Evolutionary conservation across 176 grass and related monocot genomes (phyloP).

Genomic region (sorghum (Sorghum bicolor)): Sorghum_bicolor_NCBIv3 NC_012873.2:63406001-63406500

Average conservation of each 20-base stretch:
- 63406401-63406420: slow-evolving; percentile 61
- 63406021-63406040: slow-evolving; percentile 26
- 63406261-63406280: slow-evolving; percentile 20
- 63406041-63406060: background rate
- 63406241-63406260: slow-evolving; percentile 52
- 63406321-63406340: background rate
- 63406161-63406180: slow-evolving; percentile 40
- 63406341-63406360: slow-evolving; percentile 22
- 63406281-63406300: background rate
- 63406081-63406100: slow-evolving; percentile 22
- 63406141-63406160: background rate
- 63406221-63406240: slow-evolving; percentile 50
- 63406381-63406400: slow-evolving; percentile 79
- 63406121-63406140: background rate
- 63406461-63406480: background rate
- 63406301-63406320: background rate
- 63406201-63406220: slow-evolving; percentile 61
- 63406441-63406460: slow-evolving; percentile 24
- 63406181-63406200: slow-evolving; percentile 50
- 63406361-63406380: slow-evolving; percentile 56
- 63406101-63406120: slow-evolving; percentile 23
- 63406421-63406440: slow-evolving; percentile 55
- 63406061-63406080: background rate
- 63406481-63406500: background rate
- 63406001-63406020: slow-evolving; percentile 11